Evolutionary conservation across 441 rosid species (phyloP).

Genomic region (Viola pubescens): DNA sequence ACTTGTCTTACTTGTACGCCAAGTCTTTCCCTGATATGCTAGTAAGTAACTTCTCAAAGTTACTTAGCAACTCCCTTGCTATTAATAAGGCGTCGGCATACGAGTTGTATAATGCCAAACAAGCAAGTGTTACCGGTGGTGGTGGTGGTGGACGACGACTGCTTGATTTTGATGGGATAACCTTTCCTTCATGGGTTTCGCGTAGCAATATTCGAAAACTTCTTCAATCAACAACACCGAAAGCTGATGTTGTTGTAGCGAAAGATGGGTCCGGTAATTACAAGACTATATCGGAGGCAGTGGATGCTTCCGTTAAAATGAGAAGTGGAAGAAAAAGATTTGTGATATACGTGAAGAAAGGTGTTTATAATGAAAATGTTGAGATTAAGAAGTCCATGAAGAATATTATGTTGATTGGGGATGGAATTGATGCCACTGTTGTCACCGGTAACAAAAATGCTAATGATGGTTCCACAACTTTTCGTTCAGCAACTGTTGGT

Average conservation of each 20-base stretch:
- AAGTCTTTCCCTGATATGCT: conserved; percentile 32
- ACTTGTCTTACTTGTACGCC: conserved; percentile 27
- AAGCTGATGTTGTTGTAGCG: conserved; percentile 58
- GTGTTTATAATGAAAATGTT: conserved; percentile 63
- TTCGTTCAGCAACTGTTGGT: conserved; percentile 82
- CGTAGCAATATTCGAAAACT: conserved; percentile 38
- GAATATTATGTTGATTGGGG: conserved; percentile 81
- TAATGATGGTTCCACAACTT: conserved; percentile 75
- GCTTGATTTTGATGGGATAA: conserved; percentile 19
- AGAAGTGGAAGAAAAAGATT: conserved; percentile 39
- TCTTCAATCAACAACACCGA: conserved; percentile 24
- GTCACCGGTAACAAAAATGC: conserved; percentile 53
- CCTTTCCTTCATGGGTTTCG: conserved; percentile 50
- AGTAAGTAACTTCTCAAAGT: conserved; percentile 38
- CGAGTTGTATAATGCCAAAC: conserved; percentile 2
- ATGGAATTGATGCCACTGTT: conserved; percentile 62
- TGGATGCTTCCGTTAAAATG: conserved; percentile 38
- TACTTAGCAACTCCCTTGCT: conserved; percentile 69
- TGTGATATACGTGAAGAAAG: conserved; percentile 64
- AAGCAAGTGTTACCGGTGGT: background rate
- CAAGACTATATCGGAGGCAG: conserved; percentile 55
- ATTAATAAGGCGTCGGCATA: conserved; percentile 34
- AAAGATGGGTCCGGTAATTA: conserved; percentile 67
- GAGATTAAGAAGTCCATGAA: conserved; percentile 81
- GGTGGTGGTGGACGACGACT: conserved; percentile 29